Conservation (phyloP, 352 stramenopile species). For the Phytophthora litchii region DNA sequence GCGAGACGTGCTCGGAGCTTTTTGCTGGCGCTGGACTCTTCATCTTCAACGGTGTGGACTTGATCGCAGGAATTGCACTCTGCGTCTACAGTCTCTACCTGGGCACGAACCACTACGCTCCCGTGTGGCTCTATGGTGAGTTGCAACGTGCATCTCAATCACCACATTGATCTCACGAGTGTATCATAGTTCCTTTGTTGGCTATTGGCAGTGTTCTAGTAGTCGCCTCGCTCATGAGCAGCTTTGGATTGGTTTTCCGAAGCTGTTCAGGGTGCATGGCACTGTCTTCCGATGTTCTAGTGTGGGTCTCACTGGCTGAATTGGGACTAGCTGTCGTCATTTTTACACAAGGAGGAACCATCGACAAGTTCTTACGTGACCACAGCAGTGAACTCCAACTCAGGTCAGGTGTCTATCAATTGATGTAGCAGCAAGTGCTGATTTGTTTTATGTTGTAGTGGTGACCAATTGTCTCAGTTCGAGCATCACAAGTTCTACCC, state of each 20-base stretch:
- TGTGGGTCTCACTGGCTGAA: constrained; percentile 70
- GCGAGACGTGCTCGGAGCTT: constrained; percentile 45
- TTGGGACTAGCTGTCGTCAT: constrained; percentile 78
- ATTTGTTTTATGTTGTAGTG: constrained; percentile 22
- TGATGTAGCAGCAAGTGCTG: neutral
- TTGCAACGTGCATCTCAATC: neutral
- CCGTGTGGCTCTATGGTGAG: constrained; percentile 72
- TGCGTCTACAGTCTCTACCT: constrained; percentile 72
- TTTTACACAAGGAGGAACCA: constrained; percentile 66
- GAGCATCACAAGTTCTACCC: constrained; percentile 78
- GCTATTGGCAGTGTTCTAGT: constrained; percentile 58
- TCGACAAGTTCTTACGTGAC: constrained; percentile 72
- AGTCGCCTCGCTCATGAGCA: constrained; percentile 62
- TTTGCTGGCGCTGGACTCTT: constrained; percentile 67
- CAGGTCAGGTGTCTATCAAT: constrained; percentile 33
- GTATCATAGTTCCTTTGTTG: constrained; percentile 52
- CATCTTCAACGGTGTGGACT: constrained; percentile 79
- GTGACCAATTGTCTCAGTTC: constrained; percentile 53
- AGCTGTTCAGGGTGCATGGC: constrained; percentile 55
- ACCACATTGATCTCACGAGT: neutral
- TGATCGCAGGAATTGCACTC: constrained; percentile 65
- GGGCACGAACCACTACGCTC: constrained; percentile 66
- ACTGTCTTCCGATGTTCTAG: constrained; percentile 60
- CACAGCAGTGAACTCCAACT: constrained; percentile 74
- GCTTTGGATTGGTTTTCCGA: constrained; percentile 60